Base-by-base conservation (phyloP, 331 rosid genomes). In the Cucumis variabilis region DNA sequence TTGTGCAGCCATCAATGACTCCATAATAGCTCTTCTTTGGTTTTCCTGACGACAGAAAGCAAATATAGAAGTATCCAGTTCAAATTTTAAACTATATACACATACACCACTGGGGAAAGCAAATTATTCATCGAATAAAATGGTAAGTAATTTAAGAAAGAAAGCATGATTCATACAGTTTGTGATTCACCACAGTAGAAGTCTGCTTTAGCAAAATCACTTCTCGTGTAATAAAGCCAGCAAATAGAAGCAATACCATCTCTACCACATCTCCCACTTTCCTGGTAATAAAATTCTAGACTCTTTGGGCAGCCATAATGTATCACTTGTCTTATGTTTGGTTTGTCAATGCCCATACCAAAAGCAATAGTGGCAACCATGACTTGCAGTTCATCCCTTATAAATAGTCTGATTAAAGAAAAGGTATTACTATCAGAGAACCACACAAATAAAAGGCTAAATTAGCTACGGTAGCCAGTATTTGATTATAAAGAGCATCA, bases 341-440 rank as follows among this genome's bases (percentile, higher is more conserved):
- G 99, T 91, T 96, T 96, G 90, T 96, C 99, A 87, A 96, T 96
- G 75, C 99, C 99, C 98, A 96, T 96, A 69, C 99, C 99, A 93
- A 96, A 96, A 87, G 99, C 98, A 85, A 96, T 80, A 74, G 99
- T 96, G 27, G 99, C 99, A 88, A 96, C 98, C 99, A 96, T 96
- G 86, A 96, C 89, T 87, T 92, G 93, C 66, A 93, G 81, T 91
- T 95, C 98, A 83, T 96, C 99, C 88, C 94, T 92, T 60, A 95
- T 92, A 90, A 96, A 96, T 87, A 94, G 89, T 90, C 99, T 95
- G 93, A 62, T 82, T 60, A 81, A 76, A 79, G 30, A 20, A 81
- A 81, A 81, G 33, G n/a, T 21, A 1, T 53, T 53, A 17, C 27
- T 27, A 28, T 53, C 48, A 62, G 50, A 81, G 69, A 58, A 78